phyloP scores from a whole-genome alignment of 306 rosid species.

The Alnus glutinosa region DNA sequence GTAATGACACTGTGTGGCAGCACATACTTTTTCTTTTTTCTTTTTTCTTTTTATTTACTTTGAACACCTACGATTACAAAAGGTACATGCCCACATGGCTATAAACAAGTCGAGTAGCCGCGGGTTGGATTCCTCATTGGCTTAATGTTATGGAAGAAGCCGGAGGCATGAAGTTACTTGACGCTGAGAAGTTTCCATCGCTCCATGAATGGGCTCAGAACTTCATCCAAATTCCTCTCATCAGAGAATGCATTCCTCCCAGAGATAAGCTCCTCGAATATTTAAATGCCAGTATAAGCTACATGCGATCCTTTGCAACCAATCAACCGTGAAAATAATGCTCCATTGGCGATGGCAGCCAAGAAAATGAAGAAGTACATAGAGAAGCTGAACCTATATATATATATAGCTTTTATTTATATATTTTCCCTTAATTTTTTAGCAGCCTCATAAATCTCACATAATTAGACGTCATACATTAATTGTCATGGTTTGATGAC shows the following conservation, averaged over 20 bases:
- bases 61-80: no score
- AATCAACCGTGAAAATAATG: slow-evolving; percentile 16
- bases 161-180: slow-evolving; percentile 35
- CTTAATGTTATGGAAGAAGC: slow-evolving; percentile 36
- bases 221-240: slow-evolving; percentile 28
- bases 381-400: no score
- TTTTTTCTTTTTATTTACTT: no score
- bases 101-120: slow-evolving; percentile 4
- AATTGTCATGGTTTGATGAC: slow-evolving; percentile 1
- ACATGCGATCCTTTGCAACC: slow-evolving; percentile 38
- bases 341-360: neutral
- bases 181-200: slow-evolving; percentile 38
- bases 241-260: slow-evolving; percentile 47
- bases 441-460: no score
- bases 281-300: slow-evolving; percentile 29
- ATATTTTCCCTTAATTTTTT: no score
- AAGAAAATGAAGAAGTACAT: neutral
- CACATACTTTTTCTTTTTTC: no score
- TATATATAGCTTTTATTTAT: no score
- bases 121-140: slow-evolving; percentile 36
- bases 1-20: no score
- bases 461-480: no score
- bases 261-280: slow-evolving; percentile 28
- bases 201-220: slow-evolving; percentile 42
- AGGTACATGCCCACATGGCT: no score